Evolutionary conservation across 2,329 filamentous ascomycete genomes (phyloP).

Genomic region (Mycosphaerella sp.): DNA sequence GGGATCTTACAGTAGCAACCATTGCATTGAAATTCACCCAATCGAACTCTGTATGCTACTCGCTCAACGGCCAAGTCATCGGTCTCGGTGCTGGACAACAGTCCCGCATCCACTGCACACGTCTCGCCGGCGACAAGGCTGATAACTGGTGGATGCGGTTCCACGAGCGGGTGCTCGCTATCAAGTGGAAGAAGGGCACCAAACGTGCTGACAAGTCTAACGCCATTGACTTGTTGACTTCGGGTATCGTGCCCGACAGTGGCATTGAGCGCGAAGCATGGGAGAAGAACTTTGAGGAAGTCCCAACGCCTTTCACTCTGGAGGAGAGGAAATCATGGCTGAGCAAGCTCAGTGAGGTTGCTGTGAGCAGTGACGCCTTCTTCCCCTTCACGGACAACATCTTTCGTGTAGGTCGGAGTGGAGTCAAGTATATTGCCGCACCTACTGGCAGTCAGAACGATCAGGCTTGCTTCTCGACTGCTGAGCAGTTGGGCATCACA

Average conservation of each 20-base stretch:
- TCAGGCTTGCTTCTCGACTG: slow-evolving; percentile 73
- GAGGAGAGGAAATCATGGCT: slow-evolving; percentile 86
- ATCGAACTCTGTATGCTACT: slow-evolving; percentile 98
- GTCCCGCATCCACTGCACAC: slow-evolving; percentile 96
- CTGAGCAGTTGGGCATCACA: slow-evolving; percentile 83
- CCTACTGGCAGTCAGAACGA: slow-evolving; percentile 88
- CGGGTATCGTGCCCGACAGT: slow-evolving; percentile 75
- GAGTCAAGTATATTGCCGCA: slow-evolving; percentile 92
- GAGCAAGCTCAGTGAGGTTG: slow-evolving; percentile 71
- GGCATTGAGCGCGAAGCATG: slow-evolving; percentile 82
- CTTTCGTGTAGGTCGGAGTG: slow-evolving; percentile 80
- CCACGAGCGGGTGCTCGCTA: slow-evolving; percentile 76
- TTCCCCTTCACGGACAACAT: slow-evolving; percentile 99
- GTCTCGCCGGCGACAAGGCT: slow-evolving; percentile 93
- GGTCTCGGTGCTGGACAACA: slow-evolving; percentile 95
- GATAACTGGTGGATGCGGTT: slow-evolving; percentile 99
- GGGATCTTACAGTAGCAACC: slow-evolving; percentile 89
- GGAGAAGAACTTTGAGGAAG: slow-evolving; percentile 83
- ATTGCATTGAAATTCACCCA: slow-evolving; percentile 98
- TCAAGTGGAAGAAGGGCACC: slow-evolving; percentile 96
- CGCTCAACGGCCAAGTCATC: slow-evolving; percentile 85
- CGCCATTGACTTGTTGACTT: slow-evolving; percentile 91
- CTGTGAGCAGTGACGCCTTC: slow-evolving; percentile 90
- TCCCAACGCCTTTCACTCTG: slow-evolving; percentile 72
- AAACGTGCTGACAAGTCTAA: slow-evolving; percentile 98